phyloP scores from a whole-genome alignment of 164 flowering plant genomes.

The Vitis rotundifolia region DNA sequence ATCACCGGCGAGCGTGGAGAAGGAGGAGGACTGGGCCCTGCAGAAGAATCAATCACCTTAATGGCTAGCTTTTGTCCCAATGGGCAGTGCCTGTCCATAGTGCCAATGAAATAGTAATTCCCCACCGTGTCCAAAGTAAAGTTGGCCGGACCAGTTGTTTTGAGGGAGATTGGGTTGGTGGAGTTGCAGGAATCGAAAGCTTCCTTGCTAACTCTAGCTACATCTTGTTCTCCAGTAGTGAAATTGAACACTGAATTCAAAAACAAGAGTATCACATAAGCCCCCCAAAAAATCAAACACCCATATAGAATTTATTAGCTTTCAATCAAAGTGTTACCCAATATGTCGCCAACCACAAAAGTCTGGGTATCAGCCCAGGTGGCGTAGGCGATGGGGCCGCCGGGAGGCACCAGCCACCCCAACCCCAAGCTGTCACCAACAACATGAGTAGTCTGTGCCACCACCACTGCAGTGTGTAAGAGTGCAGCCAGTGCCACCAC shows the following conservation, averaged over 20 bases:
- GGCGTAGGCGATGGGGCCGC: neutral
- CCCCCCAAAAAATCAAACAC: neutral
- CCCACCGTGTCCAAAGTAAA: conserved; percentile 21
- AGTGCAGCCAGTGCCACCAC: no score
- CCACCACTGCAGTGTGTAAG: no score
- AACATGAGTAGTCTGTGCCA: no score
- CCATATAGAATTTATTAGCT: neutral
- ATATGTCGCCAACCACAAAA: conserved; percentile 7
- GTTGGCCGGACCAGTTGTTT: conserved; percentile 15
- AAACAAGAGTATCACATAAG: neutral
- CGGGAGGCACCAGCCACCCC: conserved; percentile 6
- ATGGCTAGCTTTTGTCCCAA: conserved; percentile 32
- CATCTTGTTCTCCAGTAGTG: conserved; percentile 23
- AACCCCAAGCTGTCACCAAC: neutral
- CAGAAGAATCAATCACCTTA: conserved; percentile 4
- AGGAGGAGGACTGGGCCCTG: neutral
- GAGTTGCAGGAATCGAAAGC: conserved; percentile 22
- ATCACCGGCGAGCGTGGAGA: conserved; percentile 1
- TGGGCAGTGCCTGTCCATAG: conserved; percentile 22
- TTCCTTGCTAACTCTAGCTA: conserved; percentile 20
- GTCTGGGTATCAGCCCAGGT: neutral
- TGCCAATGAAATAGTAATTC: conserved; percentile 24
- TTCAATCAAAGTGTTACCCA: neutral
- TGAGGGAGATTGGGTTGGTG: neutral
- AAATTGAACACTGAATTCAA: conserved; percentile 33